Evolutionary conservation across 2,329 filamentous ascomycete genomes (phyloP).

Genomic region (Aspergillus aculeatinus): DNA sequence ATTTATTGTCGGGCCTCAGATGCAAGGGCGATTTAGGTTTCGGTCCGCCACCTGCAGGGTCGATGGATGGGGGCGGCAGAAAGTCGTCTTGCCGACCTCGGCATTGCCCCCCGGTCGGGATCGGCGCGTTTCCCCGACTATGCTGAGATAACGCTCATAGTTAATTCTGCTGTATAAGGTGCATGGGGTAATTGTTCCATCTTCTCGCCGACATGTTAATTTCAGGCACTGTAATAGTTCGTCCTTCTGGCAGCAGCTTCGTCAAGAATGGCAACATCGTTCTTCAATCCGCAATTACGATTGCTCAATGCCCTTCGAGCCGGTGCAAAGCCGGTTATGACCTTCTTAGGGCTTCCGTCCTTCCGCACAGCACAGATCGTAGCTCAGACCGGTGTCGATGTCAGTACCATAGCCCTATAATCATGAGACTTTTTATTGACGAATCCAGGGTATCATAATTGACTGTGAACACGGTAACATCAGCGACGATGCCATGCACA

Average conservation of each 20-base stretch:
- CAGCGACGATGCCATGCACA: conserved; percentile 31
- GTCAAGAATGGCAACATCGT: conserved; percentile 6
- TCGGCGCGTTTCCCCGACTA: no score
- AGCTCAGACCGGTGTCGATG: conserved; percentile 22
- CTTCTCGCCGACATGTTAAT: no score
- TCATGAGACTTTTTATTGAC: neutral
- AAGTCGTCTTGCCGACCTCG: no score
- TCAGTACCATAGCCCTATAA: neutral
- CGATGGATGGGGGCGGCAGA: no score
- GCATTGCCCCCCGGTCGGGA: no score
- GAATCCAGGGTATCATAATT: conserved; percentile 19
- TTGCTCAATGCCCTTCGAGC: conserved; percentile 19
- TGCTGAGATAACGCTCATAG: no score
- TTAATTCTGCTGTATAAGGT: no score
- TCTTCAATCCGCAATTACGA: conserved; percentile 16
- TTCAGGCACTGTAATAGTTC: no score
- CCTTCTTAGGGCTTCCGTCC: conserved; percentile 22
- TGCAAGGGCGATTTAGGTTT: no score
- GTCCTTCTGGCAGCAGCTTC: neutral
- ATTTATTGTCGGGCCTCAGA: no score
- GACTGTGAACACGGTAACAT: conserved; percentile 32
- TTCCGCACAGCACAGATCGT: conserved; percentile 23
- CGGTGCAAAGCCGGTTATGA: conserved; percentile 20
- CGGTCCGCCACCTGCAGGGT: no score
- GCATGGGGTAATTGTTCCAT: no score